These are phyloP conservation scores for Mycocentrospora acerina DNA, from an alignment of 2,329 filamentous ascomycete species.

Conservation along the genomic window DNA sequence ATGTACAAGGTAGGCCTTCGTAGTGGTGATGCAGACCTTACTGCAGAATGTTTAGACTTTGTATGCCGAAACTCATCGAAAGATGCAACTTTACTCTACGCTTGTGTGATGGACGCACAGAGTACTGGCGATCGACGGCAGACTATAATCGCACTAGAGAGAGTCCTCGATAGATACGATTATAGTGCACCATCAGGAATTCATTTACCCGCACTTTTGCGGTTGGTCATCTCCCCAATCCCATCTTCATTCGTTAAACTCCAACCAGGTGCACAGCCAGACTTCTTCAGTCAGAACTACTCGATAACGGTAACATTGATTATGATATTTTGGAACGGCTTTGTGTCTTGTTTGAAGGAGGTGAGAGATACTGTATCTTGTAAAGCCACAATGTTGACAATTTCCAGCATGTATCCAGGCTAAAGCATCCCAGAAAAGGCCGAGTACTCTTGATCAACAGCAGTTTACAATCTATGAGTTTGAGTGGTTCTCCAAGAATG, in stretches of 20 bases:
- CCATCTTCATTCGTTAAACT: conserved; percentile 9
- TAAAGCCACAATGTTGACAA: conserved; percentile 38
- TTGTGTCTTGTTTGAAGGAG: conserved; percentile 57
- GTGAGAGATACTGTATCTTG: conserved; percentile 26
- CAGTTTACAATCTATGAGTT: conserved; percentile 66
- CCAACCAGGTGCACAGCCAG: conserved; percentile 45
- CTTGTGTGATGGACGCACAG: conserved; percentile 78
- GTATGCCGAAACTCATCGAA: conserved; percentile 57
- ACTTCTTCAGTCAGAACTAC: conserved; percentile 49
- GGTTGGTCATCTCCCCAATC: conserved; percentile 49
- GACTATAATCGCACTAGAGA: conserved; percentile 60
- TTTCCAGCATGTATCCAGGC: conserved; percentile 48
- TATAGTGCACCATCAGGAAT: conserved; percentile 51
- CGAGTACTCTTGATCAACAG: conserved; percentile 44
- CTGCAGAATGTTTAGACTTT: conserved; percentile 63
- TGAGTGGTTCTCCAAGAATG: conserved; percentile 80
- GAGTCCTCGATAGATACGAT: conserved; percentile 60
- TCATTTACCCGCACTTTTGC: conserved; percentile 64
- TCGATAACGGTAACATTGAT: conserved; percentile 29
- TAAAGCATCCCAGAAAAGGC: conserved; percentile 46
- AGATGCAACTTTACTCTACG: conserved; percentile 69
- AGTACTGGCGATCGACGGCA: conserved; percentile 62
- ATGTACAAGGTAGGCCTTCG: conserved; percentile 73
- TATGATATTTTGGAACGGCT: conserved; percentile 49
- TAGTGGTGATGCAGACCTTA: conserved; percentile 57